These are phyloP conservation scores for Paulinella micropora DNA, from an alignment of 78 protist genomes.

Conservation along the genomic window DNA sequence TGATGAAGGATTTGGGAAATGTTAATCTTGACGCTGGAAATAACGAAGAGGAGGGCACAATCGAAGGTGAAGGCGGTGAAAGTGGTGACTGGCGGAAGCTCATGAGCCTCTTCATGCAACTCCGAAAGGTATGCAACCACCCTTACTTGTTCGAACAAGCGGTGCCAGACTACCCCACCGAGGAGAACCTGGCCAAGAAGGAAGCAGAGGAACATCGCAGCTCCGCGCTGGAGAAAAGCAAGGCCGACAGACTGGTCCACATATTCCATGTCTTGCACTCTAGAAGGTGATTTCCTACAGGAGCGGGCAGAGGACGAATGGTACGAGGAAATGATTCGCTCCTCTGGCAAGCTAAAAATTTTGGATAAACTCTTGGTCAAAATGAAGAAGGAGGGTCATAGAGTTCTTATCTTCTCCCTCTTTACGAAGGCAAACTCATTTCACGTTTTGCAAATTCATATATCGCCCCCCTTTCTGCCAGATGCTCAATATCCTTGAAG, in stretches of 20 bases:
- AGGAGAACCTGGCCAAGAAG: background rate
- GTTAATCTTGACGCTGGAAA: background rate
- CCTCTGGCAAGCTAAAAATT: conserved; percentile 74
- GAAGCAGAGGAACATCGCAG: background rate
- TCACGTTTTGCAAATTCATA: too few relatives aligned
- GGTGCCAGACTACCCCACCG: background rate
- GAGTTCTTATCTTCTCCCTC: conserved; percentile 75
- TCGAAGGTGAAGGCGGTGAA: background rate
- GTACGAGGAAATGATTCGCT: conserved; percentile 26
- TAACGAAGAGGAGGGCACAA: background rate
- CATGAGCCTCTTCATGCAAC: conserved; percentile 27
- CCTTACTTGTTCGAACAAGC: conserved; percentile 33
- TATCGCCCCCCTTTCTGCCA: too few relatives aligned
- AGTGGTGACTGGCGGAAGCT: background rate
- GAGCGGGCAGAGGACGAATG: too few relatives aligned
- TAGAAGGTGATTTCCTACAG: too few relatives aligned
- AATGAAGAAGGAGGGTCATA: conserved; percentile 51
- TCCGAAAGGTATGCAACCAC: conserved; percentile 46
- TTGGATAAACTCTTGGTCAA: conserved; percentile 69
- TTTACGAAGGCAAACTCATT: too few relatives aligned
- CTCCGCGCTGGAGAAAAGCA: background rate
- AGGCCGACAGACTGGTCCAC: background rate
- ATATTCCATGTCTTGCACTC: too few relatives aligned
- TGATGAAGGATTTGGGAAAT: background rate
- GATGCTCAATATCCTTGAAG: conserved; percentile 46